A percentile compares a stretch with the other conserved stretches of the same genome.
Evolutionary conservation across 2,329 filamentous ascomycete genomes (phyloP).

Genomic region (Albifimbria verrucaria): DNA sequence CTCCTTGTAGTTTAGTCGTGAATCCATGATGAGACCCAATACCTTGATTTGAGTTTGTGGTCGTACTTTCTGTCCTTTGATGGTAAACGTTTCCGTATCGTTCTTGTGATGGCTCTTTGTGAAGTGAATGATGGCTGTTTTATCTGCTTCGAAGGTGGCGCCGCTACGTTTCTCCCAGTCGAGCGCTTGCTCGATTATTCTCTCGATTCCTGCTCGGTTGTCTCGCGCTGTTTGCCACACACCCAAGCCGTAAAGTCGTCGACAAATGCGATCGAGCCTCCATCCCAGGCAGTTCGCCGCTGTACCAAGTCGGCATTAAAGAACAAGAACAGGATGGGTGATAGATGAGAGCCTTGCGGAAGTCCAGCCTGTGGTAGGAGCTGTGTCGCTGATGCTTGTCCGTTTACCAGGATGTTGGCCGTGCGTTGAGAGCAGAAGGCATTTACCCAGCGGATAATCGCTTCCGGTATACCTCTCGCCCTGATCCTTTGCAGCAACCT

Average conservation of each 20-base stretch:
- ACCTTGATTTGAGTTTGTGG: too few species aligned
- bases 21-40: too few species aligned
- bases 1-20: too few species aligned
- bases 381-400: slow-evolving; percentile 2
- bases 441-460: slow-evolving; percentile 9
- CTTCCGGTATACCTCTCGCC: too few species aligned
- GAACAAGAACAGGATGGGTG: too few species aligned
- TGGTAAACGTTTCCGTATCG: not conserved
- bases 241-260: slow-evolving; percentile 23
- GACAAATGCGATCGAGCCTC: slow-evolving; percentile 23
- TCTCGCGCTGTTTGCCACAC: too few species aligned
- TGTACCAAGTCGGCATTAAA: slow-evolving; percentile 35
- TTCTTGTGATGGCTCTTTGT: not conserved
- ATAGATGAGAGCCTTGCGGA: too few species aligned
- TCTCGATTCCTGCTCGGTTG: not conserved
- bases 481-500: slow-evolving; percentile 10
- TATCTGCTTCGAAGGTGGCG: not conserved
- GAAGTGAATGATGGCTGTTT: not conserved
- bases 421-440: slow-evolving; percentile 10
- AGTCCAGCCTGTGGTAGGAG: too few species aligned
- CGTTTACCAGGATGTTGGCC: slow-evolving; percentile 5
- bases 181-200: not conserved
- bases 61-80: too few species aligned
- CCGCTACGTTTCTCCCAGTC: not conserved
- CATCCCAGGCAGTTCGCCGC: slow-evolving; percentile 18